These are phyloP conservation scores for Erythrobasidium hasegawianum DNA, from an alignment of 1,284 basidiomycete species.

Conservation along the genomic window DNA sequence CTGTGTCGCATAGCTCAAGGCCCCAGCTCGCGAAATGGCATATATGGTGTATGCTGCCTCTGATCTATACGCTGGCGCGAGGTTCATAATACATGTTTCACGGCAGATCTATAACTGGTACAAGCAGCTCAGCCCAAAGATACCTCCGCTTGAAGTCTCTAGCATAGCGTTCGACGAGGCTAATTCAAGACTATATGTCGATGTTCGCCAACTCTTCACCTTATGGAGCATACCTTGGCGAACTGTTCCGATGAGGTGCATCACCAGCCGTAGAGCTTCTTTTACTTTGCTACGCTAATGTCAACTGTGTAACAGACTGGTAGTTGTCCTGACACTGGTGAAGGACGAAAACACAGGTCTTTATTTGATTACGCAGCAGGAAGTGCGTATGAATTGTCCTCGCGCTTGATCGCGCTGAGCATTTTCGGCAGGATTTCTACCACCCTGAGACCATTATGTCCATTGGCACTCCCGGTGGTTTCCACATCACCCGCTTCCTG, in stretches of 20 bases:
- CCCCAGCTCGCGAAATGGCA: background rate
- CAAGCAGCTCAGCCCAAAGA: background rate
- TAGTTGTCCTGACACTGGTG: background rate
- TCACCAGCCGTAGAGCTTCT: no score
- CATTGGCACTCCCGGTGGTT: background rate
- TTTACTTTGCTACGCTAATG: no score
- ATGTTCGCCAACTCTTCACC: background rate
- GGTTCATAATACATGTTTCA: background rate
- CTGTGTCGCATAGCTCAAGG: background rate
- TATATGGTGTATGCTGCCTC: background rate
- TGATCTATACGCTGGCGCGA: no score
- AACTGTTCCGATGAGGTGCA: background rate
- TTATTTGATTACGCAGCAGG: constrained; percentile 1
- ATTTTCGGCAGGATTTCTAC: constrained; percentile 3
- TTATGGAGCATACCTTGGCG: background rate
- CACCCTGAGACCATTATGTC: constrained; percentile 1
- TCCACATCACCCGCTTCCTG: background rate
- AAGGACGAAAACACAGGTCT: background rate
- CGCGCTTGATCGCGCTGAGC: no score
- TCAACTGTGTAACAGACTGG: no score
- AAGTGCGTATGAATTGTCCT: background rate
- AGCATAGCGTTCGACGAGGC: constrained; percentile 1
- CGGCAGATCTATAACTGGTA: constrained; percentile 9
- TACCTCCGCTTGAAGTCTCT: background rate
- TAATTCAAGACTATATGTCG: background rate